These are phyloP conservation scores for Coniochaeta ligniaria DNA, from an alignment of 2,329 filamentous ascomycete species.

Conservation along the genomic window DNA sequence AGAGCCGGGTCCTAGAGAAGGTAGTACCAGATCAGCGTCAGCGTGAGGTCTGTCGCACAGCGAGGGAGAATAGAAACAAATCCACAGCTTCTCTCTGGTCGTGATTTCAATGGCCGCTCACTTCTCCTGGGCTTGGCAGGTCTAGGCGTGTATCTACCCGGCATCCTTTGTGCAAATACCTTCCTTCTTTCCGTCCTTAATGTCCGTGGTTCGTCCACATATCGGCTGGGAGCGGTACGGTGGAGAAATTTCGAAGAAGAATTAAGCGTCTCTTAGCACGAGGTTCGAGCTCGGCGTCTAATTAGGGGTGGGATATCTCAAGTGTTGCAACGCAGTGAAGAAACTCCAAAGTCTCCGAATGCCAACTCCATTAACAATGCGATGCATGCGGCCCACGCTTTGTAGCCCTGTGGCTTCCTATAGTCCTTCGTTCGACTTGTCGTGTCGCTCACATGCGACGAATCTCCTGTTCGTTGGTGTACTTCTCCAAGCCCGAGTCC, in stretches of 20 bases:
- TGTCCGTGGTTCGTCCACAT: background rate
- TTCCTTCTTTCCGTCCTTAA: background rate
- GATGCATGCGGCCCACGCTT: background rate
- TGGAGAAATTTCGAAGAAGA: background rate
- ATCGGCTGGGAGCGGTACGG: background rate
- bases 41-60: background rate
- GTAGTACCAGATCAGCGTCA: background rate
- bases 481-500: constrained; percentile 73
- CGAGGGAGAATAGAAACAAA: background rate
- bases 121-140: background rate
- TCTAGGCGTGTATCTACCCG: background rate
- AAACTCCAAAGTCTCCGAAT: background rate
- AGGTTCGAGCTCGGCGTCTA: background rate
- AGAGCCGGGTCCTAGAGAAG: too few species aligned
- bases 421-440: background rate
- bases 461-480: constrained; percentile 78
- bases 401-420: background rate
- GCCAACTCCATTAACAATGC: background rate
- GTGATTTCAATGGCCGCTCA: background rate
- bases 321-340: background rate
- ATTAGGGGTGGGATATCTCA: constrained; percentile 2
- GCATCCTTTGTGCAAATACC: background rate
- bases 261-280: background rate
- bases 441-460: constrained; percentile 59
- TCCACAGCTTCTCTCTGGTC: background rate